Evolutionary conservation across 805 yeast genomes (phyloP), one percentile per base, ranked within the genome.

Genomic region (Myxozyma neotropica): DNA sequence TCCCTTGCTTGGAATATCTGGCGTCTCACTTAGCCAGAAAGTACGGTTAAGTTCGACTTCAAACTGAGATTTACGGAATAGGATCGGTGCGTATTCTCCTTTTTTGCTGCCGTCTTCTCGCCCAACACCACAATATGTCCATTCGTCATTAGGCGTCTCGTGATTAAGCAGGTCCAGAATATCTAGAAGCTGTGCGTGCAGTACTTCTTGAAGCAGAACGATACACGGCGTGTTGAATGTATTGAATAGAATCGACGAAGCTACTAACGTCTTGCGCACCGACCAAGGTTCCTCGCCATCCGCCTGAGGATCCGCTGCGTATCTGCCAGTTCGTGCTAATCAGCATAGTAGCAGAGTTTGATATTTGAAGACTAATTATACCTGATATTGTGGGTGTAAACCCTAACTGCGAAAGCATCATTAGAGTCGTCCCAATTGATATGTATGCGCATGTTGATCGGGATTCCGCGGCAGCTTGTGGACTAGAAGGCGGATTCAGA

Each of bases 1-100:
- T 4, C 81, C 82, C 46, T 65, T 72, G 15, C 83, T 78, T 0
- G 86, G 84, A n/a, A 67, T 71, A 46, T 76, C 78, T 0, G 87
- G 87, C 2, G 84, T 81, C 17, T 76, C 74, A 61, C 83, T 78
- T 13, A 83, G 71, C 87, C 87, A 83, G 55, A 75, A 75, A 8
- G 81, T 78, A 21, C 77, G 75, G n/a, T 73, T 67, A 12, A 76
- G 74, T 4, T 79, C 54, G 38, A 80, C 63, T 38, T 72, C 67
- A 73, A 81, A 78, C 15, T 74, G 74, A 0, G 72, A 54, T 4
- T 65, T 65, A 33, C 77, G 72, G 69, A 73, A 82, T 31, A 79
- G 68, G 10, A 83, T 72, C 0, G 86, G 84, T 3, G 81, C 72
- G 59, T 73, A 81, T 64, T 83, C 87, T 13, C 86, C 85, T 4